Evolutionary conservation across 306 rosid species (phyloP).

Genomic region (Prinsepia uniflora): DNA sequence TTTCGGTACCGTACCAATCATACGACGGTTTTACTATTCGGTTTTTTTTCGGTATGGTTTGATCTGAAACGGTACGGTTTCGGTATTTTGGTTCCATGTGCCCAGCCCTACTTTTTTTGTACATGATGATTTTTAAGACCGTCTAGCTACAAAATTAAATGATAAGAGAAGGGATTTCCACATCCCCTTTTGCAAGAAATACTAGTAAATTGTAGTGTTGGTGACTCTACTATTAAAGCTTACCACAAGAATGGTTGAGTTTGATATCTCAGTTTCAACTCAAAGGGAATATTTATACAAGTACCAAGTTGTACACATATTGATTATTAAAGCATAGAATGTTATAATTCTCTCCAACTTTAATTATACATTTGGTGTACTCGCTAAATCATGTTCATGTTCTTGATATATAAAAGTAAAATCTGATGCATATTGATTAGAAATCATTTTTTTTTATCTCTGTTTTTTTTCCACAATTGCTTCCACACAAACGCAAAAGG

Average conservation of each 20-base stretch:
- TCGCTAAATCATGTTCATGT: conserved; percentile 16
- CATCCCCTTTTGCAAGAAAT: too few species aligned
- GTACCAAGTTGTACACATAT: neutral
- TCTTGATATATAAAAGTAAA: neutral
- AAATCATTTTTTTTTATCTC: neutral
- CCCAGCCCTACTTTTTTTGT: too few species aligned
- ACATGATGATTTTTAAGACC: too few species aligned
- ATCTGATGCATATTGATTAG: conserved; percentile 15
- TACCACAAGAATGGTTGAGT: neutral
- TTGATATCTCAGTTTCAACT: conserved; percentile 8
- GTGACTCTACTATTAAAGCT: neutral
- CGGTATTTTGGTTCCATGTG: too few species aligned
- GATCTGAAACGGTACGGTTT: too few species aligned
- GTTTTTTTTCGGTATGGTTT: too few species aligned
- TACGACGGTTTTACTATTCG: too few species aligned
- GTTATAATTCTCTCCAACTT: conserved; percentile 4
- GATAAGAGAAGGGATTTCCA: too few species aligned
- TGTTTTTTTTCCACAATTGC: conserved; percentile 5
- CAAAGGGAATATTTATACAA: neutral
- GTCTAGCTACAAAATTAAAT: too few species aligned
- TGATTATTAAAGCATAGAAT: neutral
- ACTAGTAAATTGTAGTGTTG: too few species aligned
- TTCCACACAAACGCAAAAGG: conserved; percentile 34
- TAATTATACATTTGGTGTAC: neutral
- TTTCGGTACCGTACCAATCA: too few species aligned